Evolutionary conservation across 2,329 filamentous ascomycete genomes (phyloP).

Genomic region (Beauveria brongniartii): DNA sequence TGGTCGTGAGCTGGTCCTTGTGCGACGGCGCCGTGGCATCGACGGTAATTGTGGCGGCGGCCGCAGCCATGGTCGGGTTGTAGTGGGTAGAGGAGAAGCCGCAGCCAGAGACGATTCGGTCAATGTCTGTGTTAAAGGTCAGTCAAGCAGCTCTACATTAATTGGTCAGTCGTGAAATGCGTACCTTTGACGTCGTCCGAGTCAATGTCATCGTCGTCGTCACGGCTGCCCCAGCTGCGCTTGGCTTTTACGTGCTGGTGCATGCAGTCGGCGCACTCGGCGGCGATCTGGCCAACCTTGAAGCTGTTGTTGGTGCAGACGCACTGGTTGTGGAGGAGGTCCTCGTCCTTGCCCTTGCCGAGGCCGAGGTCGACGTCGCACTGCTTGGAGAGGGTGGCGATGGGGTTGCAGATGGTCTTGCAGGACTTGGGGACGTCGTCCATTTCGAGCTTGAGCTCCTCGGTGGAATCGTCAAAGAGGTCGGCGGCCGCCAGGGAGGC

Average conservation of each 20-base stretch:
- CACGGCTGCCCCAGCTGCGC: conserved; percentile 13
- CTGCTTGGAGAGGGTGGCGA: conserved; percentile 25
- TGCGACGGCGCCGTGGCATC: conserved; percentile 24
- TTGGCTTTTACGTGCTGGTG: conserved; percentile 20
- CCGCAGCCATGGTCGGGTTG: conserved; percentile 19
- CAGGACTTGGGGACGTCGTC: conserved; percentile 28
- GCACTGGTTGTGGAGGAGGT: conserved; percentile 31
- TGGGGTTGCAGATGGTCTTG: conserved; percentile 28
- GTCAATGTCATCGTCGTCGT: conserved; percentile 12
- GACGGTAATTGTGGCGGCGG: conserved; percentile 20
- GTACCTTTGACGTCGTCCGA: conserved; percentile 17
- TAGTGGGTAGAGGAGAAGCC: conserved; percentile 26
- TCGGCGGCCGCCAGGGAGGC: conserved; percentile 21
- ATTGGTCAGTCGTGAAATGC: background rate
- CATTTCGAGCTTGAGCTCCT: conserved; percentile 26
- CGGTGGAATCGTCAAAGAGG: conserved; percentile 21
- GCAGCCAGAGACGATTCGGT: conserved; percentile 26
- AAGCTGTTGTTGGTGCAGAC: conserved; percentile 34
- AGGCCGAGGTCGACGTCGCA: conserved; percentile 27
- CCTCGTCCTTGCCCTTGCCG: conserved; percentile 25
- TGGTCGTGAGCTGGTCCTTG: conserved; percentile 27
- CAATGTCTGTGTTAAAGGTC: conserved; percentile 22
- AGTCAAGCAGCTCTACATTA: background rate
- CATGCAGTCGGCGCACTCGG: conserved; percentile 31
- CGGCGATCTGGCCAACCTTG: conserved; percentile 27